phyloP scores from a whole-genome alignment of 2,329 filamentous ascomycete species.

The Botrytis fabae region DNA sequence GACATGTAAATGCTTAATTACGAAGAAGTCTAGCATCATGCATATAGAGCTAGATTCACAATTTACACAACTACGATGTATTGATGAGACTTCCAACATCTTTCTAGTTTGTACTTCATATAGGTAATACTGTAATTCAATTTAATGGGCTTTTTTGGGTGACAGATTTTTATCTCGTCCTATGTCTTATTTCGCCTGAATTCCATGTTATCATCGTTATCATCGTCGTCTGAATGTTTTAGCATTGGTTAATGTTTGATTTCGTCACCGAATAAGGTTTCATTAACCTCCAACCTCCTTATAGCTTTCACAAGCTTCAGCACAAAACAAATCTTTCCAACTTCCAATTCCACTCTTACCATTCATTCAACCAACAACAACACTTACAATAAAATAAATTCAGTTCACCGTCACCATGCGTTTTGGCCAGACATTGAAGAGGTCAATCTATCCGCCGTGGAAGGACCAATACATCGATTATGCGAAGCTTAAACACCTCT shows the following conservation, averaged over 20 bases:
- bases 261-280: neutral
- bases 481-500: slow-evolving; percentile 81
- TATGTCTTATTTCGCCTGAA: neutral
- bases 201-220: neutral
- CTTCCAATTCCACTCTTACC: slow-evolving; percentile 5
- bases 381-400: neutral
- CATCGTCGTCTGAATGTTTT: neutral
- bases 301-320: slow-evolving; percentile 9
- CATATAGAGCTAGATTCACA: slow-evolving; percentile 3
- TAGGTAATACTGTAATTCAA: neutral
- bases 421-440: slow-evolving; percentile 85
- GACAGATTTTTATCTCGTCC: neutral
- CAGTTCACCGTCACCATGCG: slow-evolving; percentile 63
- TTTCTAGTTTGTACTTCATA: neutral
- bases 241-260: neutral
- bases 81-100: neutral
- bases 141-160: neutral
- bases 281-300: neutral
- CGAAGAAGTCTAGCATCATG: neutral
- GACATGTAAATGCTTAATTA: neutral
- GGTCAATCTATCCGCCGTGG: slow-evolving; percentile 82
- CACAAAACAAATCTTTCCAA: slow-evolving; percentile 15
- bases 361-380: neutral
- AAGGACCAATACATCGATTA: slow-evolving; percentile 96
- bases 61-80: neutral